Conservation (phyloP, 257 asterid species). For the Solanum gracilifrons region DNA sequence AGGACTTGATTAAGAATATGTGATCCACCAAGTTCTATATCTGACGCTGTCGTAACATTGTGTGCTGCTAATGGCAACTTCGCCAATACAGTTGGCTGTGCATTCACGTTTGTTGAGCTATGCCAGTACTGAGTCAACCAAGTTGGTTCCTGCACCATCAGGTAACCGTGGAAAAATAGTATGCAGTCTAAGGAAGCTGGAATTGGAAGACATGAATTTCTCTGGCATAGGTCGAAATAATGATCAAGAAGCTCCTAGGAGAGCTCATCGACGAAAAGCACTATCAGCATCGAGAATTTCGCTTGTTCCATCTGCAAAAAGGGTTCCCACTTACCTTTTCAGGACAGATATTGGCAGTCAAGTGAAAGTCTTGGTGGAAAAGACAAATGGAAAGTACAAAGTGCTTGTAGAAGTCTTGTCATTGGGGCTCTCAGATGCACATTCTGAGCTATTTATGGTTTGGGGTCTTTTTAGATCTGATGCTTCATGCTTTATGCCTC, state of each 20-base stretch:
- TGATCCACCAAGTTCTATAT: constrained; percentile 4
- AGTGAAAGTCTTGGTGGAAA: constrained; percentile 46
- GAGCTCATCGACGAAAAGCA: constrained; percentile 28
- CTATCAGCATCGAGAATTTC: constrained; percentile 26
- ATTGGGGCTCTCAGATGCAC: constrained; percentile 15
- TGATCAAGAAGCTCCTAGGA: constrained; percentile 10
- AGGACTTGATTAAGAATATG: not conserved
- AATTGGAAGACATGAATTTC: constrained; percentile 8
- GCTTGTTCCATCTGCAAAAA: constrained; percentile 25
- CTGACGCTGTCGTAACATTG: not conserved
- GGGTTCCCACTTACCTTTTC: constrained; percentile 42
- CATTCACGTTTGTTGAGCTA: constrained; percentile 33
- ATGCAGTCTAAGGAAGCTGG: constrained; percentile 11
- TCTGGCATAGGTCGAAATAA: not conserved
- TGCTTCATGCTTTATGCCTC: constrained; percentile 40
- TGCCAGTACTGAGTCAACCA: constrained; percentile 19
- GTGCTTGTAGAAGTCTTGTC: constrained; percentile 43
- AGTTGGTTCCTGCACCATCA: constrained; percentile 14
- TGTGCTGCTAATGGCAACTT: constrained; percentile 28
- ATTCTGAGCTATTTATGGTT: constrained; percentile 33
- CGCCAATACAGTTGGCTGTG: constrained; percentile 23
- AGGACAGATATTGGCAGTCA: constrained; percentile 60
- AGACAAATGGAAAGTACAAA: constrained; percentile 27
- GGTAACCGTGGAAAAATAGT: constrained; percentile 15
- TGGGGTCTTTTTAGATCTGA: constrained; percentile 72